A percentile compares a stretch with the other conserved stretches of the same genome.
These are phyloP conservation scores for Fusarium tupiense DNA, from an alignment of 2,329 filamentous ascomycete genomes.

Conservation along the genomic window DNA sequence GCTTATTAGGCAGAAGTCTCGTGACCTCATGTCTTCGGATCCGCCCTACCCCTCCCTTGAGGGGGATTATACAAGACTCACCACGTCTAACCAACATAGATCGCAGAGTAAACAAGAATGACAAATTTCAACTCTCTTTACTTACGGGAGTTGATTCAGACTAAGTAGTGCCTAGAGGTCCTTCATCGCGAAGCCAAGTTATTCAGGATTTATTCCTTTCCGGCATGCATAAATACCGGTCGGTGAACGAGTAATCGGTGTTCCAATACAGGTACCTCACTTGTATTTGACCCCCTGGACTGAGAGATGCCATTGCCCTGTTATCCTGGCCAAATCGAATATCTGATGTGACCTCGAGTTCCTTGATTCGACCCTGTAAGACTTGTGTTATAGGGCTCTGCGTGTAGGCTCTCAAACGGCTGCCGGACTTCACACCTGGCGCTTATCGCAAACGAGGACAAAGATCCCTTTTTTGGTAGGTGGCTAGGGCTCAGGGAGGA, in stretches of 20 bases:
- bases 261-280: not conserved
- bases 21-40: constrained; percentile 27
- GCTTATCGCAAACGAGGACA: not conserved
- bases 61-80: constrained; percentile 7
- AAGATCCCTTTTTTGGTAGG: not conserved
- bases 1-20: not conserved
- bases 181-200: not conserved
- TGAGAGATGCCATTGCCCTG: not conserved
- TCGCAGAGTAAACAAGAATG: not conserved
- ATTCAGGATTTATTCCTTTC: not conserved
- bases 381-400: not conserved
- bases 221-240: not conserved
- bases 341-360: not conserved
- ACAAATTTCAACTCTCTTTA: not conserved
- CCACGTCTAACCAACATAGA: not conserved
- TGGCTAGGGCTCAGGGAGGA: not conserved
- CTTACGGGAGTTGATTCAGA: not conserved
- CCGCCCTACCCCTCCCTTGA: not conserved
- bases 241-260: not conserved
- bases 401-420: not conserved
- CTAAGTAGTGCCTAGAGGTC: not conserved
- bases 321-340: not conserved
- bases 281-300: not conserved
- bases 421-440: not conserved
- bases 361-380: not conserved